Conservation (phyloP, 371 early-diverging fungal genomes). For the Mortierella sp. region DNA sequence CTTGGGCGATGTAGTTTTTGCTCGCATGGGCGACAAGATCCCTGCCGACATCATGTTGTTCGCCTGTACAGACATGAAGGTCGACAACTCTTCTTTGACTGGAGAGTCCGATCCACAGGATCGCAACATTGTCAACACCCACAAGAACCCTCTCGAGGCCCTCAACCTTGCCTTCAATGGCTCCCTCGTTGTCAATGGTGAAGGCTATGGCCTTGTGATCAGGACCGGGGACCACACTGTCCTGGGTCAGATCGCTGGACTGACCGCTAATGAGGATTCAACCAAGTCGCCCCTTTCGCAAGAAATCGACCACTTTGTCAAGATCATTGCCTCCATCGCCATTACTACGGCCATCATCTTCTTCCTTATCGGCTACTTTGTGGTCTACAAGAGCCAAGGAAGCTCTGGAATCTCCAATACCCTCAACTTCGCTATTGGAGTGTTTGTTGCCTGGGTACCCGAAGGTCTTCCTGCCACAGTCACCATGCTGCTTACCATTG, state of each 20-base stretch:
- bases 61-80: constrained; percentile 81
- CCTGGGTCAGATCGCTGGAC: constrained; percentile 92
- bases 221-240: constrained; percentile 91
- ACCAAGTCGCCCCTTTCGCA: constrained; percentile 72
- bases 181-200: constrained; percentile 85
- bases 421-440: constrained; percentile 89
- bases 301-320: constrained; percentile 86
- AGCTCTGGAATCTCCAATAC: constrained; percentile 66
- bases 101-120: constrained; percentile 94
- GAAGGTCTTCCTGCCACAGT: constrained; percentile 90
- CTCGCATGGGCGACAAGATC: constrained; percentile 91
- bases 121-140: constrained; percentile 63
- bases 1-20: constrained; percentile 86
- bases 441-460: constrained; percentile 90
- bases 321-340: constrained; percentile 85
- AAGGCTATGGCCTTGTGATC: constrained; percentile 91
- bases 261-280: constrained; percentile 80
- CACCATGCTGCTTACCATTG: constrained; percentile 88
- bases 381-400: constrained; percentile 42
- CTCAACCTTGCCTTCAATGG: constrained; percentile 89
- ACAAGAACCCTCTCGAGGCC: constrained; percentile 86
- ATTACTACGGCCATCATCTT: constrained; percentile 71
- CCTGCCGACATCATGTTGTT: constrained; percentile 91
- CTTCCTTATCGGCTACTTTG: constrained; percentile 74
- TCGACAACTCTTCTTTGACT: constrained; percentile 94